phyloP scores from a whole-genome alignment of 192 early-diverging fungal genomes.

The Coemansia sp. region DNA sequence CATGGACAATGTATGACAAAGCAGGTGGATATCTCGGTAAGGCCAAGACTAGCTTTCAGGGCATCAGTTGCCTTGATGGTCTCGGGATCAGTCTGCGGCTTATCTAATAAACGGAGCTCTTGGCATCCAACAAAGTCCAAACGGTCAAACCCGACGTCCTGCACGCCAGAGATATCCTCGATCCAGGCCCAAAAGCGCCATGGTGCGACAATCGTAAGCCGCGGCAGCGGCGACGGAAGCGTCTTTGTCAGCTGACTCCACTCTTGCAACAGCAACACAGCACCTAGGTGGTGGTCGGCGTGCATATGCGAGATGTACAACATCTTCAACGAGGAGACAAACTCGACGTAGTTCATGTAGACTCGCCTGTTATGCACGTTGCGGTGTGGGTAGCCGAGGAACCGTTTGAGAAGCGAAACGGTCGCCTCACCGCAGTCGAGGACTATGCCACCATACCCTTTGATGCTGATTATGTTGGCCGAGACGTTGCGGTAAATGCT shows the following conservation, averaged over 20 bases:
- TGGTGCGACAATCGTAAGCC: slow-evolving; percentile 54
- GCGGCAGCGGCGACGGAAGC: slow-evolving; percentile 9
- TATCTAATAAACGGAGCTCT: slow-evolving; percentile 19
- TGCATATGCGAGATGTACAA: slow-evolving; percentile 96
- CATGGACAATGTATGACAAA: slow-evolving; percentile 81
- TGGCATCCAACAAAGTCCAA: slow-evolving; percentile 49
- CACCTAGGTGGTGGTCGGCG: slow-evolving; percentile 96
- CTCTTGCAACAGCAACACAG: slow-evolving; percentile 67
- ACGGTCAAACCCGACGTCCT: slow-evolving; percentile 51
- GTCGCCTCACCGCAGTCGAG: slow-evolving; percentile 93
- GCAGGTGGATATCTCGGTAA: slow-evolving; percentile 62
- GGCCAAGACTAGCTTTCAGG: slow-evolving; percentile 48
- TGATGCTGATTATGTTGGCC: slow-evolving; percentile 72
- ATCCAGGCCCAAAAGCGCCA: slow-evolving; percentile 50
- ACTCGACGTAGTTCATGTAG: slow-evolving; percentile 42
- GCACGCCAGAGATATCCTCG: slow-evolving; percentile 43
- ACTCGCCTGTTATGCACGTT: slow-evolving; percentile 48
- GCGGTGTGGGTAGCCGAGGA: slow-evolving; percentile 59
- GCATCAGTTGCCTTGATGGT: not conserved
- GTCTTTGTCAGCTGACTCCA: slow-evolving; percentile 62
- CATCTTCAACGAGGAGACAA: slow-evolving; percentile 61
- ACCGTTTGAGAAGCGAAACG: slow-evolving; percentile 76
- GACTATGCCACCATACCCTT: slow-evolving; percentile 64
- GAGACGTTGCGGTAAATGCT: slow-evolving; percentile 92
- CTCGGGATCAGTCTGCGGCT: not conserved